Base-by-base conservation (phyloP, 371 early-diverging fungal genomes). In the Zychaea mexicana region DNA sequence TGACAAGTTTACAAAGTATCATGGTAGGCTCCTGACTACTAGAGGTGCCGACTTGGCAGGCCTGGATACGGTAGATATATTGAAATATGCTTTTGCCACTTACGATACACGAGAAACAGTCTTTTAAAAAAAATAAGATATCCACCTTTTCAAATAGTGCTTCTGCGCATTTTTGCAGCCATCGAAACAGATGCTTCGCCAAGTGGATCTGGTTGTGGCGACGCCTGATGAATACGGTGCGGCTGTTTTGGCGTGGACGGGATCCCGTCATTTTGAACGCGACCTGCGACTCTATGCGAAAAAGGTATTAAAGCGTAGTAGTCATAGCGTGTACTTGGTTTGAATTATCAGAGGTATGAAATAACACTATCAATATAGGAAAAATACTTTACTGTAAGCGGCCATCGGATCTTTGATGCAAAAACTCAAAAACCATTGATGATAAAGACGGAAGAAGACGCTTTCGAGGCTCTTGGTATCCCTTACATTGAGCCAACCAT, bases 221-320 rank as follows among this genome's bases (percentile, higher is more conserved):
- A 67, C 78, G 0, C 62, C 42, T n/a, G 61, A 60, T 10, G 68
- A 79, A 27, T 68, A 70, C 24, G 52, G 68, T 2, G 70, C 72
- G 27, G 80, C 84, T 10, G 64, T 85, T 5, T 62, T 83, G 9
- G 85, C 84, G 8, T 85, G 85, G 84, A 75, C 79, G 28, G 85
- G 84, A 9, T 78, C 78, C 12, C 69, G 74, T 7, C 78, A 78
- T 19, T 81, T 71, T 67, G 78, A 78, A 62, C 65, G 78, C 27
- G 52, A 75, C 0, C n/a, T 78, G 24, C 60, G 73, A 42, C 68
- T 72, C 33, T 78, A 68, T 57, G 78, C 81, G 0, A 73, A 67
- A 56, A 76, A 71, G 68, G 75, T 57, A 53, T 31, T 28, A 15
- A 5, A 2, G 60, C 53, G 19, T 32, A 12, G 45, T 19, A 31